Conservation (phyloP, 2,329 filamentous ascomycete species). For the Camillea tinctor region DNA sequence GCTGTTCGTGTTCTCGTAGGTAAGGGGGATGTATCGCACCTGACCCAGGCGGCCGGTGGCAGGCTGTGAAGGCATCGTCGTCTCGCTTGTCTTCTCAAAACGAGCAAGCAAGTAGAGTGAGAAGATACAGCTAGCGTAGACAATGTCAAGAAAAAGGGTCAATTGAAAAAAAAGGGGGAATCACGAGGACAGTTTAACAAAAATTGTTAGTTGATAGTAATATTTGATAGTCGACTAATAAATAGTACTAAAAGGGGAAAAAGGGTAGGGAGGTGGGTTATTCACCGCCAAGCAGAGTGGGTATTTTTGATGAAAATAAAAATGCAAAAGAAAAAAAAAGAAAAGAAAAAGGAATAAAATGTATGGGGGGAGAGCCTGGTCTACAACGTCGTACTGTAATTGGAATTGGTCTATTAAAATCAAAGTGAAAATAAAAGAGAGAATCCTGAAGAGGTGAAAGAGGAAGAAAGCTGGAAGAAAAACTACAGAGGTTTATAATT, state of each 20-base stretch:
- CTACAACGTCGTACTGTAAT: neutral
- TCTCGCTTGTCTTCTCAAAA: neutral
- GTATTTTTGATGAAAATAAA: neutral
- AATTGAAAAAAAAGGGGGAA: conserved; percentile 1
- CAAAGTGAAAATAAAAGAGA: neutral
- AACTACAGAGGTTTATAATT: too few relatives aligned
- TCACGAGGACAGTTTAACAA: neutral
- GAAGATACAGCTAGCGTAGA: too few relatives aligned
- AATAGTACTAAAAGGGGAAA: neutral
- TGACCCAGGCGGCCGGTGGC: conserved; percentile 41
- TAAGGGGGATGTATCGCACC: conserved; percentile 67
- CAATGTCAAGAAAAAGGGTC: neutral
- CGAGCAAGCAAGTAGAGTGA: too few relatives aligned
- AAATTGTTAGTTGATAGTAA: neutral
- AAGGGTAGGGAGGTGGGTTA: neutral
- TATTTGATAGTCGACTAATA: neutral
- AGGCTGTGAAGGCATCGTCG: conserved; percentile 23
- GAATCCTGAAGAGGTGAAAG: neutral
- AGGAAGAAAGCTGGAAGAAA: too few relatives aligned
- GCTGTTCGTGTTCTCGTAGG: conserved; percentile 75
- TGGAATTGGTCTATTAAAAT: neutral
- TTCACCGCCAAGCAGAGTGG: neutral
- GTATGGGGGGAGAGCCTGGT: too few relatives aligned
- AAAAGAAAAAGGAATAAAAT: too few relatives aligned
- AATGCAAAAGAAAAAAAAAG: too few relatives aligned